Evolutionary conservation across 2,329 filamentous ascomycete species (phyloP).

Genomic region (Coniochaeta ligniaria): DNA sequence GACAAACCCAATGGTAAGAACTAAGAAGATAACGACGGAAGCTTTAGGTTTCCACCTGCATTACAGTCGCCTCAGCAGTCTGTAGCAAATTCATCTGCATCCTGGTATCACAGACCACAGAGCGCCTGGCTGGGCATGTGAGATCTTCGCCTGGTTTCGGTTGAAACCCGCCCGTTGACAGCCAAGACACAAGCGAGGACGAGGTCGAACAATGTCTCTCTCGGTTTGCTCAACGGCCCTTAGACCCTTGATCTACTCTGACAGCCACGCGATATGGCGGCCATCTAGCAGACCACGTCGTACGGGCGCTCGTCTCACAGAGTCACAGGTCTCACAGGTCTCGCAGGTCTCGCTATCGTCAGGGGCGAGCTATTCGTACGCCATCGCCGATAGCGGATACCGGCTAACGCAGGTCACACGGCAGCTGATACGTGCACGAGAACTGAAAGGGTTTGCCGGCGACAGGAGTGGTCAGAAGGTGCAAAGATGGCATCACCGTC

Average conservation of each 20-base stretch:
- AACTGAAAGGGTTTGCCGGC: neutral
- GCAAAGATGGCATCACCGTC: neutral
- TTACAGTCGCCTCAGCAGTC: neutral
- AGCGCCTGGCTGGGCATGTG: neutral
- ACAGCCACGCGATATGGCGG: neutral
- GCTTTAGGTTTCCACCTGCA: neutral
- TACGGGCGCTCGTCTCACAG: neutral
- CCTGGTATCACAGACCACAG: neutral
- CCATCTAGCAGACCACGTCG: neutral
- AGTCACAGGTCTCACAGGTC: neutral
- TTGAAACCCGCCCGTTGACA: neutral
- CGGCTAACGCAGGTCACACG: neutral
- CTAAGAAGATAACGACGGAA: neutral
- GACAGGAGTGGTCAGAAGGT: neutral
- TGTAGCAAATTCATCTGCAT: neutral
- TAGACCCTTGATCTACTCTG: neutral
- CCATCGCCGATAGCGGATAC: neutral
- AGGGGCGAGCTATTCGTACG: neutral
- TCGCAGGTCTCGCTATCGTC: neutral
- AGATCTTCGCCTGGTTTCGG: neutral
- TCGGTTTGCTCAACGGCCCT: neutral
- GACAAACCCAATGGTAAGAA: neutral
- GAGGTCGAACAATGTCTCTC: neutral
- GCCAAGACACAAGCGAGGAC: neutral
- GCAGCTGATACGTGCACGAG: neutral